Conservation (phyloP, 306 rosid species). For the Trichosanthes cucumerina region DNA sequence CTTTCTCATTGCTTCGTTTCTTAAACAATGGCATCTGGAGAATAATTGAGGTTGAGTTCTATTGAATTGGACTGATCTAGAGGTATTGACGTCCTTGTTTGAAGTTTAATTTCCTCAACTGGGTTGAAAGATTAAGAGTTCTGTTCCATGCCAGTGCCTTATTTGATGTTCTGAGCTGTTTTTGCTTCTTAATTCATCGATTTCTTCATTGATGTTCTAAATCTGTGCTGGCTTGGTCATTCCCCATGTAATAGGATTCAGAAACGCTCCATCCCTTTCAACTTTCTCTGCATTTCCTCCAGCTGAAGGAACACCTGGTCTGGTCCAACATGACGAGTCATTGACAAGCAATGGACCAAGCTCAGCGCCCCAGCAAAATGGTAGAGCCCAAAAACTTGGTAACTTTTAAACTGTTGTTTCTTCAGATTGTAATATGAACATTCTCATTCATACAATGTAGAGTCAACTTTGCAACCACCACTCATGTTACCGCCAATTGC, state of each 20-base stretch:
- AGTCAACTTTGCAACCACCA: conserved; percentile 32
- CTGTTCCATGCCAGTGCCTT: not conserved
- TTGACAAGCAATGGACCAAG: conserved; percentile 33
- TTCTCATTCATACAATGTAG: conserved; percentile 31
- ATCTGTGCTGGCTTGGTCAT: not conserved
- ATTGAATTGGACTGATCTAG: not conserved
- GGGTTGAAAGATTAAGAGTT: not conserved
- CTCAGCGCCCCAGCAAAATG: conserved; percentile 37
- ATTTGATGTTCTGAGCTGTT: not conserved
- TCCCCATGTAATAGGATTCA: conserved; percentile 32
- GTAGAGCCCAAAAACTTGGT: conserved; percentile 26
- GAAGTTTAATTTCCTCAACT: not conserved
- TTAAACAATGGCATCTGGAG: not conserved
- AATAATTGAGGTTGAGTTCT: not conserved
- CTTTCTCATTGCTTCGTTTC: not conserved
- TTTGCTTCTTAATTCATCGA: not conserved
- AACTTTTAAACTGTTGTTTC: not conserved
- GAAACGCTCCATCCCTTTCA: conserved; percentile 44
- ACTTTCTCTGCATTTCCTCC: conserved; percentile 29
- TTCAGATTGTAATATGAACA: conserved; percentile 13
- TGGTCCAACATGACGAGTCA: conserved; percentile 24
- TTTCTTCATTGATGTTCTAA: not conserved
- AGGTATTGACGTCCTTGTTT: not conserved
- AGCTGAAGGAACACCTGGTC: conserved; percentile 26
- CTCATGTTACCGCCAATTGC: conserved; percentile 29